These are phyloP conservation scores for Dittrichia graveolens DNA, from an alignment of 129 eudicot species.

Conservation along the genomic window DNA sequence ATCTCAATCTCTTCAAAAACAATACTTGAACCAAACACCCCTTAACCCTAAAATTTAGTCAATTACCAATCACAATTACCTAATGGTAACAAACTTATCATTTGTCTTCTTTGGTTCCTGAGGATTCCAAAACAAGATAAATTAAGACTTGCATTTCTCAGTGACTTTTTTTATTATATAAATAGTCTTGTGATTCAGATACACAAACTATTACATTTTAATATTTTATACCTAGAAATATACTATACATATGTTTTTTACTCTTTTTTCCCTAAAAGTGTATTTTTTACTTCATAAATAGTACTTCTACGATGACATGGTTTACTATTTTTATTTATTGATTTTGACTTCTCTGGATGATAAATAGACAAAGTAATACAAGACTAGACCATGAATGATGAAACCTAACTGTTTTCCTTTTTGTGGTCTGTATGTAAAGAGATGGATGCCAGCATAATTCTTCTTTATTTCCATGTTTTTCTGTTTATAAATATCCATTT, in stretches of 20 bases:
- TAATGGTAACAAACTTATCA: too few relatives aligned
- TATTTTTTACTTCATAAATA: too few relatives aligned
- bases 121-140: neutral
- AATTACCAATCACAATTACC: too few relatives aligned
- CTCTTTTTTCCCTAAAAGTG: too few relatives aligned
- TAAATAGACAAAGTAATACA: neutral
- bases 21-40: too few relatives aligned
- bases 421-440: slow-evolving; percentile 2
- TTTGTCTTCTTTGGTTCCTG: neutral
- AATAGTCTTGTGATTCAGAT: neutral
- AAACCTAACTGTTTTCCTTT: neutral
- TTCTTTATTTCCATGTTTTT: neutral
- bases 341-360: neutral
- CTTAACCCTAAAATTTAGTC: too few relatives aligned
- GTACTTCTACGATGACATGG: neutral
- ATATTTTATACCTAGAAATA: neutral
- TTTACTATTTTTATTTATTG: neutral
- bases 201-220: neutral
- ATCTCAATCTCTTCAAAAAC: too few relatives aligned
- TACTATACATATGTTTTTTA: neutral
- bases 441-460: neutral
- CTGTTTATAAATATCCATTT: neutral
- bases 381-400: neutral
- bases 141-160: neutral
- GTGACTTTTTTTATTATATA: neutral